A percentile compares a stretch with the other conserved stretches of the same genome.
These are phyloP conservation scores for Acanthamoeba healyi DNA, from an alignment of 208 protist genomes.

Conservation along the genomic window DNA sequence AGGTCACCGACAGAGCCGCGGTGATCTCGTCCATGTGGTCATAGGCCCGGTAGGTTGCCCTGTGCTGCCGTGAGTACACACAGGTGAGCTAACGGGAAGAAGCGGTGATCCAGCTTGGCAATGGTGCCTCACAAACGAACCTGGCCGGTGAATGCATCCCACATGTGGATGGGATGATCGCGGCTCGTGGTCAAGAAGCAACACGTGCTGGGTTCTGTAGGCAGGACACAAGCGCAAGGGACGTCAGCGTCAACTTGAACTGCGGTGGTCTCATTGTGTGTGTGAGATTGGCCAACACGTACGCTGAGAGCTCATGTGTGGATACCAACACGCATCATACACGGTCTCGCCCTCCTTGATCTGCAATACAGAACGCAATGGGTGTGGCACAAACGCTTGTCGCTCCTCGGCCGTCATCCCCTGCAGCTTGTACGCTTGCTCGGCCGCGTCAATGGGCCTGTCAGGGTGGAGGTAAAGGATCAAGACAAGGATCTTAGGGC, in stretches of 20 bases:
- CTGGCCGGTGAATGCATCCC: constrained; percentile 67
- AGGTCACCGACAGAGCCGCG: constrained; percentile 21
- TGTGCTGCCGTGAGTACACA: neutral
- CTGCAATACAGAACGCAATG: neutral
- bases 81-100: neutral
- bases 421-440: neutral
- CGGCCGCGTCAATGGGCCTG: neutral
- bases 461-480: neutral
- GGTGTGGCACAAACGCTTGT: neutral
- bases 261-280: too few species aligned
- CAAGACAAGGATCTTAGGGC: too few species aligned
- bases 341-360: constrained; percentile 56
- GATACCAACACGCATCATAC: constrained; percentile 57
- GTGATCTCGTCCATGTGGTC: constrained; percentile 67
- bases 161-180: constrained; percentile 66
- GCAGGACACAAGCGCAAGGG: too few species aligned
- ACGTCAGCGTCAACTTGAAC: too few species aligned
- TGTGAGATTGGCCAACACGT: neutral
- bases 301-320: constrained; percentile 66
- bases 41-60: constrained; percentile 64
- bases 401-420: constrained; percentile 19
- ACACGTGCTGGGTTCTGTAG: constrained; percentile 56
- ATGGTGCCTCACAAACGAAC: neutral
- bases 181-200: constrained; percentile 69
- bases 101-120: neutral